A percentile compares a stretch with the other conserved stretches of the same genome.
These are phyloP conservation scores for Myochromella boudieri DNA, from an alignment of 768 basidiomycete species.

Conservation along the genomic window DNA sequence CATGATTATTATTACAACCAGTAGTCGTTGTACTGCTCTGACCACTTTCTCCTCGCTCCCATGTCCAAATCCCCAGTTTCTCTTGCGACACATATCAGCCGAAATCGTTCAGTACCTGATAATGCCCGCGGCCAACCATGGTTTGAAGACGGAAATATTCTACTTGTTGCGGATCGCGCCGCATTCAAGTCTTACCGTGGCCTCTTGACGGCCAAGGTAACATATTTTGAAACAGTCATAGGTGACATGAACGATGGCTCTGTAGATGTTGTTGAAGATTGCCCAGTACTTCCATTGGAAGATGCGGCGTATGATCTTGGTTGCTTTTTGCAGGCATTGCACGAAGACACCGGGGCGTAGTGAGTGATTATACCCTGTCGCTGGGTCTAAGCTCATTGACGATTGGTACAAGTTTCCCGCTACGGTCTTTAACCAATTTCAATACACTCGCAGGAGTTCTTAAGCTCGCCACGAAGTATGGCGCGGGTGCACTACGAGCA, in stretches of 20 bases:
- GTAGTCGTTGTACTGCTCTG: too few relatives aligned
- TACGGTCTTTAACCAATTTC: slow-evolving; percentile 10
- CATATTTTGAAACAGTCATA: slow-evolving; percentile 4
- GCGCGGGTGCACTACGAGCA: slow-evolving; percentile 10
- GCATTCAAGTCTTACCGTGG: slow-evolving; percentile 15
- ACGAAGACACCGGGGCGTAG: neutral
- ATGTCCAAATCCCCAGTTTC: neutral
- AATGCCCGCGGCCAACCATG: slow-evolving; percentile 11
- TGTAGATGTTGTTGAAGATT: slow-evolving; percentile 14
- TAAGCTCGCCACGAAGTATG: slow-evolving; percentile 11
- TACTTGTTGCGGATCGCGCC: slow-evolving; percentile 7
- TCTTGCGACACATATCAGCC: slow-evolving; percentile 5
- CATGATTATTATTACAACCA: too few relatives aligned
- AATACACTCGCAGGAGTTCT: slow-evolving; percentile 10
- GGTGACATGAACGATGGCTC: slow-evolving; percentile 15
- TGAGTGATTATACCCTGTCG: neutral
- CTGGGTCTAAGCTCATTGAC: neutral
- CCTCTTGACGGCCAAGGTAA: slow-evolving; percentile 3
- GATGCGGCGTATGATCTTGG: slow-evolving; percentile 7
- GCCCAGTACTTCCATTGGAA: slow-evolving; percentile 6
- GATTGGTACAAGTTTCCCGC: slow-evolving; percentile 1
- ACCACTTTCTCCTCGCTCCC: neutral
- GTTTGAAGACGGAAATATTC: slow-evolving; percentile 17
- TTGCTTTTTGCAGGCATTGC: slow-evolving; percentile 13
- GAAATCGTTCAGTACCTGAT: slow-evolving; percentile 7